These are phyloP conservation scores for Scutellaria galericulata DNA, from an alignment of 257 asterid species.

Conservation along the genomic window DNA sequence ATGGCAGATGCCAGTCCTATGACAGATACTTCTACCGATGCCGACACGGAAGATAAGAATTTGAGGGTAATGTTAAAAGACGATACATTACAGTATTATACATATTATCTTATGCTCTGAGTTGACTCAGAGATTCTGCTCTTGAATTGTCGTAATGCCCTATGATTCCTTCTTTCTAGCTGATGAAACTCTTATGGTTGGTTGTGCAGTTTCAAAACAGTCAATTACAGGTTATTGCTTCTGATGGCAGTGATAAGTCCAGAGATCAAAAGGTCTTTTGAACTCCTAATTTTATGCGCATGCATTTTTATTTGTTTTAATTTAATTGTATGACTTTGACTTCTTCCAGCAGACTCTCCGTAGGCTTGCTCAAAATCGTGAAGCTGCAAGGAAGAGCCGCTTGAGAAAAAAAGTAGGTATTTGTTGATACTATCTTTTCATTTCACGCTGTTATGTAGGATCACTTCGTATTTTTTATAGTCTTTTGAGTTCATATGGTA, in stretches of 20 bases:
- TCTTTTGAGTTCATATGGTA: conserved; percentile 3
- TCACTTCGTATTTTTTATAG: conserved; percentile 8
- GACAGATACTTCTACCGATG: conserved; percentile 92
- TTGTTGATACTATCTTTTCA: background rate
- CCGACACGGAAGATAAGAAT: conserved; percentile 87
- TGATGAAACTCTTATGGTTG: conserved; percentile 23
- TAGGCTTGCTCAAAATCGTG: conserved; percentile 99
- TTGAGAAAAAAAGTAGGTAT: conserved; percentile 74
- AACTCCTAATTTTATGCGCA: conserved; percentile 16
- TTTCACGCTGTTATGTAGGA: background rate
- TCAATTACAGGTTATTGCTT: conserved; percentile 59
- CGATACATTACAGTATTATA: background rate
- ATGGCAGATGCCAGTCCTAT: conserved; percentile 91
- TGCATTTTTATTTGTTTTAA: background rate
- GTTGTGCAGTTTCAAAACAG: conserved; percentile 61
- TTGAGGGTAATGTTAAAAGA: conserved; percentile 53
- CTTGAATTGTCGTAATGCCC: background rate
- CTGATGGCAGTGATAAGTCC: conserved; percentile 96
- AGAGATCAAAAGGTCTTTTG: conserved; percentile 90
- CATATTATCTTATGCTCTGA: background rate
- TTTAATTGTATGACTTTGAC: conserved; percentile 32
- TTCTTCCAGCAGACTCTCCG: conserved; percentile 64
- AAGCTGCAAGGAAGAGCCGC: conserved; percentile 99
- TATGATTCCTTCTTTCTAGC: conserved; percentile 13
- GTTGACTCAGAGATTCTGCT: background rate